phyloP scores from a whole-genome alignment of 169 alveolate genomes.

The Fabrea salina region DNA sequence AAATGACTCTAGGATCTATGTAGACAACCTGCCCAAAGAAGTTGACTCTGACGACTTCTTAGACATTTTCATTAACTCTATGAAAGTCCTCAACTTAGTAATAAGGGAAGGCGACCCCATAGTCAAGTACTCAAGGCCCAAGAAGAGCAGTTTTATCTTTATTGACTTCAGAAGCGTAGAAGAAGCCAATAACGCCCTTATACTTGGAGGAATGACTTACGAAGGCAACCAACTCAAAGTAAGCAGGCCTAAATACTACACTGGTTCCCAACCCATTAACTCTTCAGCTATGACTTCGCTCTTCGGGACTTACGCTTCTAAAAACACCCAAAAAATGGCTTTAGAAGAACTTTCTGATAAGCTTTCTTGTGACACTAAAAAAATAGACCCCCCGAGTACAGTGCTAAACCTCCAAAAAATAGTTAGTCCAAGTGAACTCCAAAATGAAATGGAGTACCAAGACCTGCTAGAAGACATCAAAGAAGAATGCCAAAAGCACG shows the following conservation, averaged over 20 bases:
- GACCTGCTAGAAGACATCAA: slow-evolving; percentile 66
- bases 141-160: slow-evolving; percentile 93
- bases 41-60: not conserved
- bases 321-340: not conserved
- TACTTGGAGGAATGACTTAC: slow-evolving; percentile 52
- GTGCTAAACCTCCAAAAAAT: slow-evolving; percentile 60
- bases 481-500: slow-evolving; percentile 56
- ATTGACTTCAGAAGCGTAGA: slow-evolving; percentile 93
- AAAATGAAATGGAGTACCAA: slow-evolving; percentile 57
- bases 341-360: slow-evolving; percentile 41
- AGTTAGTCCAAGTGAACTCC: slow-evolving; percentile 41
- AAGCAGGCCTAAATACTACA: slow-evolving; percentile 54
- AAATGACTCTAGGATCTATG: slow-evolving; percentile 23
- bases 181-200: slow-evolving; percentile 83
- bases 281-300: slow-evolving; percentile 14
- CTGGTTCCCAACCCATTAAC: slow-evolving; percentile 43
- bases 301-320: slow-evolving; percentile 19
- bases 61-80: not conserved
- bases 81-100: not conserved
- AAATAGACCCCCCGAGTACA: slow-evolving; percentile 52
- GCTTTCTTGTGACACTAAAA: not conserved
- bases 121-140: slow-evolving; percentile 90
- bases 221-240: slow-evolving; percentile 46
- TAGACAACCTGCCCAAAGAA: not conserved
- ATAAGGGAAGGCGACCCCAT: slow-evolving; percentile 75